Base-by-base conservation (phyloP, 1,139 yeast genomes). In the Hansenula sp. region DNA sequence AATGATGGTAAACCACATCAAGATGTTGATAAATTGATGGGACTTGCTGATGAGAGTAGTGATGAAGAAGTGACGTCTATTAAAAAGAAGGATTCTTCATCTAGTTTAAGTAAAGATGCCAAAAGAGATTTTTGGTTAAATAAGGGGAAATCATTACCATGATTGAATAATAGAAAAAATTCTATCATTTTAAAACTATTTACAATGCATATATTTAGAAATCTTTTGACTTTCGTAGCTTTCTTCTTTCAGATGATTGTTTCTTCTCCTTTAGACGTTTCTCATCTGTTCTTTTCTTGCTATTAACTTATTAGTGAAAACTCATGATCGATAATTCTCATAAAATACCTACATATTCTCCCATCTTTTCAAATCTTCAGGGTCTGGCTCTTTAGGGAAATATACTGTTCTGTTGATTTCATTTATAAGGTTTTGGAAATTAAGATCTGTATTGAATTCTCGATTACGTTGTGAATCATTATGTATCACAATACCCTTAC, bases 391-490 rank as follows among this genome's bases (percentile, higher is more conserved):
- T 1, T 64, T 65, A 1, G 77, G 77, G 44, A 82, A 73, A 44
- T 61, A 62, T 0, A 75, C 76, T 3, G 61, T 56, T 1, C 60
- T 59, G 48, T 69, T 73, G 42, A 87, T 70, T 39, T 78, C 85
- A 2, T 61, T 53, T 3, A 76, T 64, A 20, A 87, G 67, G 55
- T 83, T 82, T 16, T 64, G 62, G 48, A 77, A 76, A 51, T 95
- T 87, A 29, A 75, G 73, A 10, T 67, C 68, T 13, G 75, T 59
- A 53, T 87, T 87, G 13, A 62, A 64, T 12, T 75, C 79, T 46
- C 89, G 66, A 30, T 77, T 78, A 27, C 96, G 60, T 4, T 75
- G 64, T 11, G 64, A 56, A 48, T 85, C 94, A 34, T 84, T 74
- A 46, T 78, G 84, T 3, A 87, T 69, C 10, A 83, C 61, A 1